Evolutionary conservation across 257 asterid genomes (phyloP).

Genomic region (Solanum piurae): DNA sequence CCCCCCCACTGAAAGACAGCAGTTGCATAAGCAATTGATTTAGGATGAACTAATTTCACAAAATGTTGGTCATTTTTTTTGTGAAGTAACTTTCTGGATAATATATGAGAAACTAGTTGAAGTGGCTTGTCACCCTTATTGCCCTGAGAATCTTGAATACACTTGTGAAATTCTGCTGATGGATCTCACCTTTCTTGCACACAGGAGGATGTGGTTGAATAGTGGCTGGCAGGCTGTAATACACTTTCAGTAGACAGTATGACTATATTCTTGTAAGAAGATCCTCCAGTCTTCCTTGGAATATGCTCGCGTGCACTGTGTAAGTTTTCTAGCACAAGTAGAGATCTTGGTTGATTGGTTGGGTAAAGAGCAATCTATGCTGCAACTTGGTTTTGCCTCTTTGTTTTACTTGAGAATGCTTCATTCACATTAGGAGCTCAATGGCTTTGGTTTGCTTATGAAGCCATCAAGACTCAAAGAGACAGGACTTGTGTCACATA

Average conservation of each 20-base stretch:
- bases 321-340: not conserved
- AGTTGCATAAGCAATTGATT: not conserved
- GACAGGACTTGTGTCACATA: not conserved
- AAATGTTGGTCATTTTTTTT: not conserved
- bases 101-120: not conserved
- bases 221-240: not conserved
- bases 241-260: not conserved
- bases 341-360: not conserved
- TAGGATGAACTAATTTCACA: not conserved
- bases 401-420: not conserved
- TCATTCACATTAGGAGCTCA: not conserved
- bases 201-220: not conserved
- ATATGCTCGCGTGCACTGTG: not conserved
- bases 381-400: not conserved
- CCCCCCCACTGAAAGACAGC: too few species aligned
- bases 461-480: not conserved
- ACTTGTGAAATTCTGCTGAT: not conserved
- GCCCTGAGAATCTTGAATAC: not conserved
- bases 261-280: not conserved
- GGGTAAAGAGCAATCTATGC: not conserved
- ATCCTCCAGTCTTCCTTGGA: not conserved
- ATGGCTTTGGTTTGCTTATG: not conserved
- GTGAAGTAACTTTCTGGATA: not conserved
- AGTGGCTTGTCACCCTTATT: not conserved
- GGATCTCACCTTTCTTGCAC: not conserved